These are phyloP conservation scores for Aspergillus sp. DNA, from an alignment of 2,329 filamentous ascomycete species.

Conservation along the genomic window DNA sequence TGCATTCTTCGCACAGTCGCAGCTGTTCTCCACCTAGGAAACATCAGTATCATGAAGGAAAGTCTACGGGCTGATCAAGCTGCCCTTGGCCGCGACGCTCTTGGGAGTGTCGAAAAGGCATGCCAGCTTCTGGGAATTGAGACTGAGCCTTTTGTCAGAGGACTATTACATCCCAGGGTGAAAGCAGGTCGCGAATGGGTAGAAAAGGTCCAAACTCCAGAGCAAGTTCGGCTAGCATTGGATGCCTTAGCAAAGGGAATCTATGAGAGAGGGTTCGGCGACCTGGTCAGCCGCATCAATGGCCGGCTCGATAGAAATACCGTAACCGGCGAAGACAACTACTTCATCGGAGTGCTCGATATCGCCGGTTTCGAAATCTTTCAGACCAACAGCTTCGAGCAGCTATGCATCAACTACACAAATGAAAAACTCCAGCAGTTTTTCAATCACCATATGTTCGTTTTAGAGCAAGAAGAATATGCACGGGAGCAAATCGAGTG, in stretches of 20 bases:
- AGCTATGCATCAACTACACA: conserved; percentile 99
- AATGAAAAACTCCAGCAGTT: conserved; percentile 99
- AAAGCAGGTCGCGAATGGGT: conserved; percentile 98
- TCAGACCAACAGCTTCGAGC: conserved; percentile 96
- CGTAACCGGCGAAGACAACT: conserved; percentile 79
- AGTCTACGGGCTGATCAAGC: conserved; percentile 90
- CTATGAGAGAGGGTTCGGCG: conserved; percentile 92
- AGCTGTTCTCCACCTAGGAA: conserved; percentile 89
- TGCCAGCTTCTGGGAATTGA: conserved; percentile 83
- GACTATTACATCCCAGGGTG: conserved; percentile 85
- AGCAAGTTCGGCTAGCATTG: conserved; percentile 86
- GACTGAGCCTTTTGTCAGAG: conserved; percentile 80
- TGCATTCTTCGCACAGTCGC: conserved; percentile 85
- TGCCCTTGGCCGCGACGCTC: conserved; percentile 72
- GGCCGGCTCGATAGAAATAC: conserved; percentile 83
- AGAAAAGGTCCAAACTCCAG: conserved; percentile 95
- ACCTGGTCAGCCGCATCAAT: conserved; percentile 90
- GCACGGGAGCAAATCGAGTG: conserved; percentile 97
- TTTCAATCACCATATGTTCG: conserved; percentile 99
- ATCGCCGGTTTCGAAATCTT: conserved; percentile 99
- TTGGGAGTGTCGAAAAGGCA: conserved; percentile 72
- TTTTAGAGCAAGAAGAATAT: conserved; percentile 97
- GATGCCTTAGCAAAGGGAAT: conserved; percentile 96
- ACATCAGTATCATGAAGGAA: conserved; percentile 85
- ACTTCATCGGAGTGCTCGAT: conserved; percentile 97